Evolutionary conservation across 179 eudicot genomes (phyloP), one percentile per base, ranked within the genome.

Genomic region (Camellia oleifera): DNA sequence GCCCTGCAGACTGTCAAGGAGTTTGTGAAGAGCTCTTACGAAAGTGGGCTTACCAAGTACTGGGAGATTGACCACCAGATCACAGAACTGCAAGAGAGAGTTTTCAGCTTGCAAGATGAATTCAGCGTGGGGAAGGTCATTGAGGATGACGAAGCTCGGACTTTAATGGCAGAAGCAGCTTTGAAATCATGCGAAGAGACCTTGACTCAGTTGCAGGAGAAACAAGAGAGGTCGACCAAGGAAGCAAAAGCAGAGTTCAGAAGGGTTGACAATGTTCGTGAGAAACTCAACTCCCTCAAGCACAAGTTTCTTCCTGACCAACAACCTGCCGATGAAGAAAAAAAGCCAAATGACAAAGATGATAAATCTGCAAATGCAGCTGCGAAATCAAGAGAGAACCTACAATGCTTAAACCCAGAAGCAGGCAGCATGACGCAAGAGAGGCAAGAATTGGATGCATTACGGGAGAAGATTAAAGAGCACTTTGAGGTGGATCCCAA

Each of bases 1-100:
- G 88, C 93, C 0, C 82, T 89, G 77, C 99, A 95, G 79, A 95
- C 99, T 4, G 92, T 90, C 80, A 94, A 95, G 85, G 99, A 95
- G 87, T 95, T 91, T 64, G 88, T 90, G 20, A 92, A 92, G 83
- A 93, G 97, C 81, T 92, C 95, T 10, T 95, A 95, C 56, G 94
- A 95, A 71, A 93, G 77, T 23, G 93, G 97, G 78, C 83, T 91
- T 46, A 86, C 89, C 0, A 92, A 91, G 88, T 95, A 89, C 79
- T 82, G 92, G 90, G 86, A 84, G 40, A 90, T 95, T 17, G 98
- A 95, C 81, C 88, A 87, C 65, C 82, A 85, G 71, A 89, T 95
- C n/a, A 67, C 74, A 5, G 87, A 88, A 69, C 87, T 81, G 85
- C 99, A 95, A 78, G 88, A 91, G 56, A 90, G 81, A 81, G 89